Percentiles rank a stretch among this genome's conserved stretches.
Conservation (phyloP, 768 basidiomycete species). For the Rhodotorula paludigena region DNA sequence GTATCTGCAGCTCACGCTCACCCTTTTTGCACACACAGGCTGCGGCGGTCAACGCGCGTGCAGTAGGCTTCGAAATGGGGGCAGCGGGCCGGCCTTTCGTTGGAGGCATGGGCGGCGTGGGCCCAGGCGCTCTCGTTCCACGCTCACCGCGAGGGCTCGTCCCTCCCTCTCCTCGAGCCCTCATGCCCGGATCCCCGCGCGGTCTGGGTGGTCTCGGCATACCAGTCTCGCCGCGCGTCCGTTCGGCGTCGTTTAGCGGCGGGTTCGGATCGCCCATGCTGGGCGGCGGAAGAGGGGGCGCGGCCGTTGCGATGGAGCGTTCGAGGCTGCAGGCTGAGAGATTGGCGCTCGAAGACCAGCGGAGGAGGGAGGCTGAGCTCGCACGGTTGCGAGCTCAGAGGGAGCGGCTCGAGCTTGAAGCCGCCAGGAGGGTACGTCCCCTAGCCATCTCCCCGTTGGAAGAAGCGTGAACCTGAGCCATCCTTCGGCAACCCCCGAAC, state of each 20-base stretch:
- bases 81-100: not conserved
- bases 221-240: slow-evolving; percentile 1
- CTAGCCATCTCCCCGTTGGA: not conserved
- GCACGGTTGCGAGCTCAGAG: slow-evolving; percentile 9
- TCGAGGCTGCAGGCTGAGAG: not conserved
- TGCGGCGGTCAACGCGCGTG: not conserved
- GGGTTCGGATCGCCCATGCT: not conserved
- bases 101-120: no score
- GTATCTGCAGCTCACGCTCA: not conserved
- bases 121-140: no score
- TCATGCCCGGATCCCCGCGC: no score
- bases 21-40: not conserved
- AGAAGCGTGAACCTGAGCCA: not conserved
- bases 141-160: no score
- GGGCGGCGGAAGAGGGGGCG: not conserved
- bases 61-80: not conserved
- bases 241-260: slow-evolving; percentile 1
- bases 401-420: not conserved
- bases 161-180: not conserved
- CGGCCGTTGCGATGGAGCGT: not conserved
- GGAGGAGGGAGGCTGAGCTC: not conserved
- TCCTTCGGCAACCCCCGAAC: no score
- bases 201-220: no score
- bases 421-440: slow-evolving; percentile 6
- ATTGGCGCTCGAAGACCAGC: not conserved